Evolutionary conservation across 352 stramenopile species (phyloP).

Genomic region (Phytophthora pluvialis): DNA sequence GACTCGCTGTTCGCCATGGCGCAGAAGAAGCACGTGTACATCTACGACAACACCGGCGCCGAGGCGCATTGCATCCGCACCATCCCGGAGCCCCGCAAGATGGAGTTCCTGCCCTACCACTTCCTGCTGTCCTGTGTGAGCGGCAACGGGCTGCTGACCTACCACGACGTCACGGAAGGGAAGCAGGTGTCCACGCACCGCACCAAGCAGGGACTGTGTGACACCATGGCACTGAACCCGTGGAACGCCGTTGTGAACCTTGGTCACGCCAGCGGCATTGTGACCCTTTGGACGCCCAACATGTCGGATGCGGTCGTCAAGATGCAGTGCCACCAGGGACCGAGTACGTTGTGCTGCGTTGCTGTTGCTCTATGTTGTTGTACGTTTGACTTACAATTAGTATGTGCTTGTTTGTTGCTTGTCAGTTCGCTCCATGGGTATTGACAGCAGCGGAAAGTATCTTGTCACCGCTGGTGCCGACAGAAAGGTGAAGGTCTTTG

Average conservation of each 20-base stretch:
- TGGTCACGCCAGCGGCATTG: slow-evolving; percentile 97
- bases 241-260: slow-evolving; percentile 97
- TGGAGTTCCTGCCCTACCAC: slow-evolving; percentile 99
- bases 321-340: slow-evolving; percentile 97
- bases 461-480: slow-evolving; percentile 97
- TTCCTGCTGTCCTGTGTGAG: slow-evolving; percentile 98
- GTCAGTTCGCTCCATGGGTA: slow-evolving; percentile 89
- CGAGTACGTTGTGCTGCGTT: slow-evolving; percentile 68
- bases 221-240: slow-evolving; percentile 95
- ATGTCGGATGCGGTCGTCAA: slow-evolving; percentile 95
- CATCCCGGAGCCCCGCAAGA: slow-evolving; percentile 90
- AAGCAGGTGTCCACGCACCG: slow-evolving; percentile 92
- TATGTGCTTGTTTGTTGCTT: slow-evolving; percentile 18
- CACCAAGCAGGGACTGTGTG: slow-evolving; percentile 93
- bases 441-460: slow-evolving; percentile 94
- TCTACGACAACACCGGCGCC: slow-evolving; percentile 97
- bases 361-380: slow-evolving; percentile 1
- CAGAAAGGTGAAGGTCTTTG: slow-evolving; percentile 97
- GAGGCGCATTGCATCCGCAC: slow-evolving; percentile 97
- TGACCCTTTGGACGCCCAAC: slow-evolving; percentile 98
- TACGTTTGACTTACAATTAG: slow-evolving; percentile 12
- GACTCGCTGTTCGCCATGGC: slow-evolving; percentile 96
- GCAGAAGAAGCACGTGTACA: slow-evolving; percentile 98
- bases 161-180: slow-evolving; percentile 97
- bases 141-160: slow-evolving; percentile 90